A percentile compares a stretch with the other conserved stretches of the same genome.
phyloP scores from a whole-genome alignment of 805 yeast genomes.

The Metschnikowia kofuensis region DNA sequence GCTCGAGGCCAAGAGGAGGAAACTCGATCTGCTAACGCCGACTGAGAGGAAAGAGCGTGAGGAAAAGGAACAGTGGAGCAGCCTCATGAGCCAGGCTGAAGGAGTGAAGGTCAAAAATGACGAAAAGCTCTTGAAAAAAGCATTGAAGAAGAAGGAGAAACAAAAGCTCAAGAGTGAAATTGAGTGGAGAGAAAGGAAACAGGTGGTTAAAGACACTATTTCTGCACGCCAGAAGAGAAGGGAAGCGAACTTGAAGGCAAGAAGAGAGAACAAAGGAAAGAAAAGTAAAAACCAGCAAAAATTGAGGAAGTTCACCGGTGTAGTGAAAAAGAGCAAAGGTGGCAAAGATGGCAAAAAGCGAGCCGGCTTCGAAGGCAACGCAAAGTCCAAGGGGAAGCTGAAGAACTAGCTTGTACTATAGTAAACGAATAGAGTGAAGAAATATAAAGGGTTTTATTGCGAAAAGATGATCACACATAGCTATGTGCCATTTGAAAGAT shows the following conservation, averaged over 20 bases:
- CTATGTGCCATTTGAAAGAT: too few relatives aligned
- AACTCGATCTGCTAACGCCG: slow-evolving; percentile 53
- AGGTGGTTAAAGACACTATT: slow-evolving; percentile 70
- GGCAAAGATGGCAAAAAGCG: slow-evolving; percentile 39
- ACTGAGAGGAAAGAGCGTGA: slow-evolving; percentile 58
- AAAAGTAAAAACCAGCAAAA: slow-evolving; percentile 71
- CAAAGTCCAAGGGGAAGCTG: slow-evolving; percentile 37
- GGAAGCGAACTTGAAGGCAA: slow-evolving; percentile 83
- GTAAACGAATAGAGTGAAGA: slow-evolving; percentile 2
- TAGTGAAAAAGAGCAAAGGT: slow-evolving; percentile 42
- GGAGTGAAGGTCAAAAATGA: slow-evolving; percentile 88
- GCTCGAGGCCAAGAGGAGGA: slow-evolving; percentile 70
- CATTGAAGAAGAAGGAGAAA: slow-evolving; percentile 79
- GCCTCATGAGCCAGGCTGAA: slow-evolving; percentile 80
- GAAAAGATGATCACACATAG: neutral
- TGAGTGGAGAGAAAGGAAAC: slow-evolving; percentile 91
- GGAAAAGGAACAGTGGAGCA: slow-evolving; percentile 82
- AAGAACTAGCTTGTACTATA: slow-evolving; percentile 20
- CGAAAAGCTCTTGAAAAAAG: slow-evolving; percentile 81
- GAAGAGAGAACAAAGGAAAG: slow-evolving; percentile 82
- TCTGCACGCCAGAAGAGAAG: slow-evolving; percentile 80
- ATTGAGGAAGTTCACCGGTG: slow-evolving; percentile 63
- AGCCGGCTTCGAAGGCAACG: slow-evolving; percentile 92
- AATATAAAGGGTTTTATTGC: too few relatives aligned
- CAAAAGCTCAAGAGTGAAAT: slow-evolving; percentile 80